A percentile compares a stretch with the other conserved stretches of the same genome.
phyloP scores from a whole-genome alignment of 2,329 filamentous ascomycete genomes.

The Trichoderma lentiforme region DNA sequence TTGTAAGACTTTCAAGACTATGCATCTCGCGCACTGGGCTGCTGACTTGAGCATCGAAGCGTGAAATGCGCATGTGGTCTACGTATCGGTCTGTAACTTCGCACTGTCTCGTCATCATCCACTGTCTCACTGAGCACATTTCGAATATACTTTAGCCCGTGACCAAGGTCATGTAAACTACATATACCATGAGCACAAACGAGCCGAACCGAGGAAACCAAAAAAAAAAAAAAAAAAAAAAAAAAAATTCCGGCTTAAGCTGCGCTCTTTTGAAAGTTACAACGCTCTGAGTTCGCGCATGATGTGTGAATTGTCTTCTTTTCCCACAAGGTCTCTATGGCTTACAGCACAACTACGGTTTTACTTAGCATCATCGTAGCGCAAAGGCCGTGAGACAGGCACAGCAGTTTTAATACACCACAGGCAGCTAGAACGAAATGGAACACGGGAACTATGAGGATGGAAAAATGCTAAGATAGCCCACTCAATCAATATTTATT shows the following conservation, averaged over 20 bases:
- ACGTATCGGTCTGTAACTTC: neutral
- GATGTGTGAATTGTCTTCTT: neutral
- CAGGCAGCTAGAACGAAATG: neutral
- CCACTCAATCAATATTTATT: neutral
- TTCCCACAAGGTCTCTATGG: neutral
- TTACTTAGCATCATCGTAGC: neutral
- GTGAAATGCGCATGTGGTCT: neutral
- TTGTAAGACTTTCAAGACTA: neutral
- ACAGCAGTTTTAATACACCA: neutral
- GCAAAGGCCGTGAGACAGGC: neutral
- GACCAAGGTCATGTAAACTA: neutral
- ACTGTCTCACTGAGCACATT: neutral
- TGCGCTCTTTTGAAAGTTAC: neutral
- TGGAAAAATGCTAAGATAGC: neutral
- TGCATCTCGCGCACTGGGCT: neutral
- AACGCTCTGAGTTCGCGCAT: neutral
- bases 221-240: neutral
- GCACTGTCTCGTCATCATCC: constrained; percentile 3
- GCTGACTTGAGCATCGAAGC: neutral
- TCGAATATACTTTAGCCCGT: neutral
- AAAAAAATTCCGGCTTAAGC: neutral
- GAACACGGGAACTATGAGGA: neutral
- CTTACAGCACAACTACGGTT: neutral
- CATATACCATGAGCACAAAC: neutral
- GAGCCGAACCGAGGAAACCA: neutral